Conservation (phyloP, 148 eudicot genomes). For the Camellia lanceoleosa region DNA sequence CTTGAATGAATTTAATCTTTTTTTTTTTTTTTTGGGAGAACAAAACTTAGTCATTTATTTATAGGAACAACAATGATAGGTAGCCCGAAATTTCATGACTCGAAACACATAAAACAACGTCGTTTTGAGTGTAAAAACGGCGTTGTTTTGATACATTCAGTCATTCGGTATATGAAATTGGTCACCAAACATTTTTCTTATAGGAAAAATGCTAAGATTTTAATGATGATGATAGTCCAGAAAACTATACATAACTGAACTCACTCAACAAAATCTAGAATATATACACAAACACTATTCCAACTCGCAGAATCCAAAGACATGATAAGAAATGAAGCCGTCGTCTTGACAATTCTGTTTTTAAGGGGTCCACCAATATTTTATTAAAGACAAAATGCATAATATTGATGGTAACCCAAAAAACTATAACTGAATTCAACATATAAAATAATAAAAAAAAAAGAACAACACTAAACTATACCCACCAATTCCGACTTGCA, state of each 20-base stretch:
- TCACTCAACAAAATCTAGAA: neutral
- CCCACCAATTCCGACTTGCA: neutral
- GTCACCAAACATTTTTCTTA: too few species aligned
- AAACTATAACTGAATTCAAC: neutral
- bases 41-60: neutral
- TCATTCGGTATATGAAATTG: too few species aligned
- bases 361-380: neutral
- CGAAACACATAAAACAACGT: too few species aligned
- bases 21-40: too few species aligned
- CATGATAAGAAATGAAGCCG: neutral
- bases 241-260: neutral
- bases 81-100: too few species aligned
- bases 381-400: neutral
- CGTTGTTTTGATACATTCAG: too few species aligned
- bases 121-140: too few species aligned
- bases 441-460: neutral
- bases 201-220: neutral
- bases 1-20: too few species aligned
- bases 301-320: neutral
- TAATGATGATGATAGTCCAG: neutral
- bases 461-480: neutral
- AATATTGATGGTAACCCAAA: neutral
- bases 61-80: too few species aligned
- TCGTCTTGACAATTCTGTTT: neutral
- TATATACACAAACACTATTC: neutral